Base-by-base conservation (phyloP, 371 early-diverging fungal species). In the Haplosporangium sp. region DNA sequence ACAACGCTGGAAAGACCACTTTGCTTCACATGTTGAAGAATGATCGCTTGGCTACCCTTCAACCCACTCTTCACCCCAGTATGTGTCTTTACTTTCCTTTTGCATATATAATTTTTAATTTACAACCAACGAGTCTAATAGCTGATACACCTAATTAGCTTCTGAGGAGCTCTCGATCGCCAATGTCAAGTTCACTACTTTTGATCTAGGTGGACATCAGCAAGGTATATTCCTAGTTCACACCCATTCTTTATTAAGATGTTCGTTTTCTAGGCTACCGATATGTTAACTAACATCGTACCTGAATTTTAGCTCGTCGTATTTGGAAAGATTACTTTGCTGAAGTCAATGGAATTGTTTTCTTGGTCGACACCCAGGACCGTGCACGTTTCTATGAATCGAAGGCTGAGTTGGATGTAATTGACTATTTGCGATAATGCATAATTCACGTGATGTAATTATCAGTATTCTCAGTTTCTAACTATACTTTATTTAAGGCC, bases 1-100 rank as follows among this genome's bases (percentile, higher is more conserved):
- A 99, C 85, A 99, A 99, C 89, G 99, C 99, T 70, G 99, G 99
- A 69, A 99, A 99, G 87, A 99, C 99, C 10, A 99, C 99, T 52
- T 91, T 99, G 48, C 91, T 99, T 47, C 98, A 99, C 89, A 98
- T 99, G 96, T 88, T 99, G 77, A 99, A 99, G 90, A 97, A 97
- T 82, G 98, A 98, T 85, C 95, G 98, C 63, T 88, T 98, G 77
- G 97, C 98, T 39, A 95, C 96, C 37, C 89, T 97, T 52, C 96
- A 96, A 83, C 99, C 99, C 52, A 99, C 99, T 42, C 93, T 97
- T 76, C 99, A 99, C 85, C 98, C 99, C 61, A 98, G 96, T 97
- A 92, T 81, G 95, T 87, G 35, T 27, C 4, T 34, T 34, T 1
- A 34, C 27, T 55, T 17, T 55, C 11, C 55, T 34, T 34, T 11